Base-by-base conservation (phyloP, 306 rosid genomes). In the Begonia fuchsioides region DNA sequence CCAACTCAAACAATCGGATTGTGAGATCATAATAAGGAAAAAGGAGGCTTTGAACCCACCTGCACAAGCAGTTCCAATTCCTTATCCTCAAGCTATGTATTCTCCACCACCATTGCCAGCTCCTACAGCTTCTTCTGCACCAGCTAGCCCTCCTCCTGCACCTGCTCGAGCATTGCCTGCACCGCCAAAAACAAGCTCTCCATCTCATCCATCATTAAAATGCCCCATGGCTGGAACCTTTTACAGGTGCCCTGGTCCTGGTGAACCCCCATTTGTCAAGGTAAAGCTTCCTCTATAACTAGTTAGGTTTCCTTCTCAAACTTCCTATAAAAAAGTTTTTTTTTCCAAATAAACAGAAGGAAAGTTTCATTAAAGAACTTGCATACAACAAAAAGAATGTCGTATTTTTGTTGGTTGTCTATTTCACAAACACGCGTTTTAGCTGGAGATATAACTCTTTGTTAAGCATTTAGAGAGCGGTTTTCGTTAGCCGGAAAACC, bases 211-310 rank as follows among this genome's bases (percentile, higher is more conserved):
- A 2, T 62, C 77, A 1, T 45, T 88, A 55, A 84, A 78, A 67
- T 72, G 72, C 76, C 97, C 97, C 54, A 88, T 88, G 95, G 90
- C 97, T n/a, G 97, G 97, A 61, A 88, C 93, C 68, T 74, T 84
- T 48, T 88, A 88, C 53, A 75, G 84, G 13, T 9, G 74, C 64
- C 73, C 95, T 17, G 95, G 10, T 6, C 97, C 97, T 2, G 79
- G 87, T 0, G 95, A 74, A 59, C 97, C 95, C 12, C 56, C 87
- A 70, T 88, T 88, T 68, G 76, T 88, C 26, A 88, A 88, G 84
- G 97, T 60, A 68, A 68, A 26, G 35, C 35, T 26, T 26, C 35
- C 35, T 2, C 35, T 56, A 15, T 49, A 17, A 47, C 11, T 12
- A n/a, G 20, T 39, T 39, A 11, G 4, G 11, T 15, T 9, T 13